Base-by-base conservation (phyloP, 176 grass and related monocot species). In the Triticum timopheevii region DNA sequence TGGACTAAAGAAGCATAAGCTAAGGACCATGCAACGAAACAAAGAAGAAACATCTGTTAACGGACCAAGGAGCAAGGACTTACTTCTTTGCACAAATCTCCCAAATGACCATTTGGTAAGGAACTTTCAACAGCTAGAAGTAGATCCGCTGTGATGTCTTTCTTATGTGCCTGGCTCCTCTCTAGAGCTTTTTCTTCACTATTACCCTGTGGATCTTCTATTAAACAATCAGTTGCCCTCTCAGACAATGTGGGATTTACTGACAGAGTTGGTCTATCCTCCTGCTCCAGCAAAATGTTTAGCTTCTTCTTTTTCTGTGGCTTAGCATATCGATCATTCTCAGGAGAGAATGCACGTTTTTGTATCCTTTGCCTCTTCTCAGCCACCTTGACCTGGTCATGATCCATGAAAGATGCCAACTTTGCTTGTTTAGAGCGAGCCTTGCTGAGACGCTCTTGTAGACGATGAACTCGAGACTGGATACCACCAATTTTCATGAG, bases 361-460 rank as follows among this genome's bases (percentile, higher is more conserved):
- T 82, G 71, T 27, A 63, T 88, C 65, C 22, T 87, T 65, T 77
- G 81, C 23, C 90, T 88, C 65, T 78, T 88, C 70, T 74, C 69
- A 81, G 64, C 13, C 69, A 91, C 40, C 13, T 76, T 33, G 39
- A 65, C 72, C 59, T 77, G 23, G 28, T 63, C 27, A 65, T 82
- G 58, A 7, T 72, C 71, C 82, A 71, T 65, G 23, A 34, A 81
- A 62, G 90, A 90, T 76, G 61, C 74, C 58, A 85, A 69, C 47
- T 65, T 91, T 27, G 76, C 78, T 76, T 92, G 80, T 91, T 77
- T 91, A 65, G 45, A 73, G 52, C 77, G 59, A 85, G 74, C 84
- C 58, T 89, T 88, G 54, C 70, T 91, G 3, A 99, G 90, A 86
- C 85, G 72, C 76, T 79, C 86, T 89, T 76, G 88, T 52, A 99